Conservation (phyloP, 23 red algal species). For the Gracilaria gracilis region DNA sequence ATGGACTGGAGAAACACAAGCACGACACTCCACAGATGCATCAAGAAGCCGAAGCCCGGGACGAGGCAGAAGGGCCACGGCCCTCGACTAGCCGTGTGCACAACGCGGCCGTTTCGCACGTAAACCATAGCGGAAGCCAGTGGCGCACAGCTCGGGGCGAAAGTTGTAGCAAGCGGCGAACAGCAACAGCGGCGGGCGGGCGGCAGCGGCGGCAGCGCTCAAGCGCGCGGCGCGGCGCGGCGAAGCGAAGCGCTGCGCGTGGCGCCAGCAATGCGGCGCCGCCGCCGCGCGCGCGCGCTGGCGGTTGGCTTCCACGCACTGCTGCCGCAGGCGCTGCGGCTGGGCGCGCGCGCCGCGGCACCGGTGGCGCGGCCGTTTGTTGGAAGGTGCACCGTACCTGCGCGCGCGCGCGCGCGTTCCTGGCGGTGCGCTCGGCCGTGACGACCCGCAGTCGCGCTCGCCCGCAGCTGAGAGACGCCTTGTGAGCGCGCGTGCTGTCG, state of each 20-base stretch:
- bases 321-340: neutral
- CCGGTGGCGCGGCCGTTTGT: conserved; percentile 6
- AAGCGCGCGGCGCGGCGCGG: no score
- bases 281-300: neutral
- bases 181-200: no score
- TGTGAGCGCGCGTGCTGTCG: no score
- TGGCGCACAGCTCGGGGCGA: no score
- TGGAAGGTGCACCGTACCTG: conserved; percentile 29
- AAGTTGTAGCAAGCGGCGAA: no score
- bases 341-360: neutral
- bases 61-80: conserved; percentile 79
- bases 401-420: no score
- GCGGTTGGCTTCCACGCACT: conserved; percentile 15
- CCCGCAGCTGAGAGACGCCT: no score
- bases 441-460: neutral
- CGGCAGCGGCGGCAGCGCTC: no score
- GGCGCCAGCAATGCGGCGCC: conserved; percentile 17
- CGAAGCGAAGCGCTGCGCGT: no score
- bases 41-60: conserved; percentile 46
- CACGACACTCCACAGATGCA: conserved; percentile 44
- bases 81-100: conserved; percentile 39
- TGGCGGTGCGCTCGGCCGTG: neutral
- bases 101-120: conserved; percentile 62
- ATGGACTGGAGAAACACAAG: conserved; percentile 61
- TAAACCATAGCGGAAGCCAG: conserved; percentile 26